Evolutionary conservation across 257 asterid genomes (phyloP).

Genomic region (Nicotiana obtusifolia): DNA sequence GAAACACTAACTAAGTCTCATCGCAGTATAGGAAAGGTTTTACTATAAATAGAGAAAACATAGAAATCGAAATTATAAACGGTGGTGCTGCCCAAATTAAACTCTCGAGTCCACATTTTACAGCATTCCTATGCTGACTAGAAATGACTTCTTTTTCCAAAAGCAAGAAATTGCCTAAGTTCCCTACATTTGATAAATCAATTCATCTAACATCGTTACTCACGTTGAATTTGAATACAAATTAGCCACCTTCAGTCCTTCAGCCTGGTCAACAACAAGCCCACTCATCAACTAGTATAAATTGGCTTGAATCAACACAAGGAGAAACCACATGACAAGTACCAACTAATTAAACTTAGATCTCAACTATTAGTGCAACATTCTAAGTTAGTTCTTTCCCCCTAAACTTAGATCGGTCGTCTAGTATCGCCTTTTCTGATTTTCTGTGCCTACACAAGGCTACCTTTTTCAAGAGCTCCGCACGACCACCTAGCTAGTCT

Average conservation of each 20-base stretch:
- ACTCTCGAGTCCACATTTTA: conserved; percentile 18
- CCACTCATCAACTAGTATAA: conserved; percentile 1
- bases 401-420: too few species aligned
- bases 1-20: neutral
- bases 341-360: neutral
- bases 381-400: too few species aligned
- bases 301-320: neutral
- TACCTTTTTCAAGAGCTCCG: neutral
- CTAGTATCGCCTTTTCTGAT: too few species aligned
- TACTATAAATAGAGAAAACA: neutral
- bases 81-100: conserved; percentile 24
- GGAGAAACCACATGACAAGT: neutral
- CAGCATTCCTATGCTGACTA: neutral
- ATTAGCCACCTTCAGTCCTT: neutral
- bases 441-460: too few species aligned
- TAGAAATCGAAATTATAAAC: neutral
- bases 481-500: neutral
- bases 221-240: conserved; percentile 26
- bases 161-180: conserved; percentile 28
- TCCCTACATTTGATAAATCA: conserved; percentile 19
- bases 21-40: neutral
- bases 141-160: neutral
- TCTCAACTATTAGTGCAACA: too few species aligned
- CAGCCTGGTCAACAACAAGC: neutral
- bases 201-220: neutral